Evolutionary conservation across 1,284 basidiomycete genomes (phyloP), one percentile per base, ranked within the genome.

Genomic region (Sanghuangporus weigelae): DNA sequence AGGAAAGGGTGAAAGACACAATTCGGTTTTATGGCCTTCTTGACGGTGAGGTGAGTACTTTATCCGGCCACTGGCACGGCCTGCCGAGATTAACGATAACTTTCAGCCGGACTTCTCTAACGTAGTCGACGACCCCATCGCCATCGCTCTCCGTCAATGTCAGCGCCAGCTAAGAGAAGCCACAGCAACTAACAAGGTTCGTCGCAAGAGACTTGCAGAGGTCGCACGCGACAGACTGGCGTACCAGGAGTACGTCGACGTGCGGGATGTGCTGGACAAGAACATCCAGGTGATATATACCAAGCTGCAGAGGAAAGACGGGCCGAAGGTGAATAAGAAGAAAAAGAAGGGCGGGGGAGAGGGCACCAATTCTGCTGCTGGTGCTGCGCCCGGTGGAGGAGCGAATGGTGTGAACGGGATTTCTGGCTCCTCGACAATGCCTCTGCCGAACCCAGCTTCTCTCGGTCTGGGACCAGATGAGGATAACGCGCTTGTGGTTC

Each of bases 121-220:
- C 53, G 85, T 89, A 59, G 89, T 94, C 50, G 96, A 98, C 71
- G 96, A 98, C 74, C 95, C 96, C 57, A 92, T 98, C 64, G 90
- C 95, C 2, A 88, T 91, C 2, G 91, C 94, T 1, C 83, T 98
- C 1, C 89, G 96, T 1, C 87, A 92, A 64, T 92, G 93, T 36
- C 96, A 98, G 73, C 79, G 82, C n/a, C 85, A 92, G 68, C 81
- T 98, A 3, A 84, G 89, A 5, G 79, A 78, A 6, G 92, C 97
- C 61, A 81, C 90, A 1, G 82, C 86, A 7, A 81, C 86, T 64
- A 98, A 98, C 78, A 93, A 93, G 70, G 83, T 85, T 11, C 90
- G 96, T 26, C 92, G 91, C 71, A 76, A 76, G 26, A 87, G 91
- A 0, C 81, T 98, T 1, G 83, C 82, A 21, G 79, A 81, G 19